phyloP scores from a whole-genome alignment of 2,329 filamentous ascomycete genomes.

The Penicillium hesseltinei region DNA sequence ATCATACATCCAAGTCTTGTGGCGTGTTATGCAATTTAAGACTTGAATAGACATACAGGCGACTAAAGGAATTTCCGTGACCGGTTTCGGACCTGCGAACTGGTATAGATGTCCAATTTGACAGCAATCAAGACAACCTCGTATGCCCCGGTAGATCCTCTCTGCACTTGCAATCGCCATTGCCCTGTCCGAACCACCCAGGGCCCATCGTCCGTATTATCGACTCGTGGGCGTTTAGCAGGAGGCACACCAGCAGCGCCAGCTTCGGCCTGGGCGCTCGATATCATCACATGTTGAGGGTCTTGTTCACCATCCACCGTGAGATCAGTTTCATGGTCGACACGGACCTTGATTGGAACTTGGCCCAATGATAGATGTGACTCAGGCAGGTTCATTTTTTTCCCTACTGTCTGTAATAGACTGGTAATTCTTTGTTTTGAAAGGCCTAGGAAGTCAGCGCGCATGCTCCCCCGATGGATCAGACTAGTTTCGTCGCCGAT shows the following conservation, averaged over 20 bases:
- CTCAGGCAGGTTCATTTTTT: constrained; percentile 69
- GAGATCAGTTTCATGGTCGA: constrained; percentile 54
- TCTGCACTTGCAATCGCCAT: constrained; percentile 69
- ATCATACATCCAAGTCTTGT: constrained; percentile 1
- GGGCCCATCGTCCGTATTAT: constrained; percentile 32
- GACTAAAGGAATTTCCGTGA: constrained; percentile 60
- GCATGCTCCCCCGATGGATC: constrained; percentile 54
- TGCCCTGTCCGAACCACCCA: constrained; percentile 69
- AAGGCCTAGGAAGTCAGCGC: constrained; percentile 70
- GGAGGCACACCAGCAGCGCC: constrained; percentile 11
- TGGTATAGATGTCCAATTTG: constrained; percentile 70
- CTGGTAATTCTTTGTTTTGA: constrained; percentile 68
- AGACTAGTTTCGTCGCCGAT: constrained; percentile 66
- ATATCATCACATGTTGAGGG: constrained; percentile 25
- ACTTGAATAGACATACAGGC: constrained; percentile 10
- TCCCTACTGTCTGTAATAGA: constrained; percentile 76
- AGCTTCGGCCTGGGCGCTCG: constrained; percentile 35
- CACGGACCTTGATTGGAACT: constrained; percentile 63
- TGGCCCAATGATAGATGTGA: constrained; percentile 60
- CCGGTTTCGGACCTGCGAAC: constrained; percentile 65
- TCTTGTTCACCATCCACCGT: constrained; percentile 40
- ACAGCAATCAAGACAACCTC: constrained; percentile 74
- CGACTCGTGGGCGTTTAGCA: constrained; percentile 48
- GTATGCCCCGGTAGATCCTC: constrained; percentile 46
- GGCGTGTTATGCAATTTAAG: not conserved